Percentiles rank a stretch among this genome's conserved stretches.
phyloP scores from a whole-genome alignment of 345 rosid genomes.

The Salix brachista region DNA sequence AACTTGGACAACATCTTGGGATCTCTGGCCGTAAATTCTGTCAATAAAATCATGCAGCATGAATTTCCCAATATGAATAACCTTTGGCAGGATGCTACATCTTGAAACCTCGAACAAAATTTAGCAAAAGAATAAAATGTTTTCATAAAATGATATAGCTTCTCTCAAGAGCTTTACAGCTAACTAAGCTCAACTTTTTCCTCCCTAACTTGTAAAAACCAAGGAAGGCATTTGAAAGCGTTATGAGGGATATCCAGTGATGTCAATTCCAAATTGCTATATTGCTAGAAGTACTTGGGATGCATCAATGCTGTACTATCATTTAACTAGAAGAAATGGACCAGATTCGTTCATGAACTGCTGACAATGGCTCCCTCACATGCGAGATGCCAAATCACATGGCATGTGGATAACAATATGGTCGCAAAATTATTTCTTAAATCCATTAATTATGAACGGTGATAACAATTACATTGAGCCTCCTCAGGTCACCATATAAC shows the following conservation, averaged over 20 bases:
- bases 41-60: conserved; percentile 1
- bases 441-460: background rate
- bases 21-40: conserved; percentile 87
- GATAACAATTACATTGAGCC: background rate
- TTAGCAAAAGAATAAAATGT: background rate
- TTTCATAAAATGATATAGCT: background rate
- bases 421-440: background rate
- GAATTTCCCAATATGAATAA: background rate
- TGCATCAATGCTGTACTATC: background rate
- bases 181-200: background rate
- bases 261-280: background rate
- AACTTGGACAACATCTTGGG: conserved; percentile 79
- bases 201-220: background rate
- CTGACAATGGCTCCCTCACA: background rate
- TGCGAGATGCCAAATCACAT: background rate
- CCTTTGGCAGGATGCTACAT: background rate
- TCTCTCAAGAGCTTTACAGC: background rate
- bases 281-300: background rate
- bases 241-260: too few species aligned
- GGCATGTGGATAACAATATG: background rate
- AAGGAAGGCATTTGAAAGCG: background rate
- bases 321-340: background rate
- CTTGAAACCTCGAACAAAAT: background rate
- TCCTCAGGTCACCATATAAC: background rate
- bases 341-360: background rate